Conservation (phyloP, 176 grass and related monocot genomes). For the Thinopyrum elongatum region DNA sequence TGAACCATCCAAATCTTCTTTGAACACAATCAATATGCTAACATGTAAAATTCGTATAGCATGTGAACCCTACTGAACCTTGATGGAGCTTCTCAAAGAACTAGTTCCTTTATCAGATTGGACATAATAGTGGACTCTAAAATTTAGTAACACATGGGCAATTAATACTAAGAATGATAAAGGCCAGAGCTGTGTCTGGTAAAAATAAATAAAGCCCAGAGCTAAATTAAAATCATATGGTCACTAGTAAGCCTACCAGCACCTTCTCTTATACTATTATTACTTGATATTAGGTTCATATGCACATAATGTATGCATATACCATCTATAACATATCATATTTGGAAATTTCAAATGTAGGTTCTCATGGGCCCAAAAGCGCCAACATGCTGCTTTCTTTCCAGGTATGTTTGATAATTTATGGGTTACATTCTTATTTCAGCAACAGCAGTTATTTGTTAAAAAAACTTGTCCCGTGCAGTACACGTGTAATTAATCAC, state of each 20-base stretch:
- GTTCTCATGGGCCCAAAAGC: constrained; percentile 71
- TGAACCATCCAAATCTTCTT: too few relatives aligned
- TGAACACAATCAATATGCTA: not conserved
- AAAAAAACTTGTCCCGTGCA: not conserved
- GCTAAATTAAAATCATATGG: not conserved
- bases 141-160: not conserved
- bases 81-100: not conserved
- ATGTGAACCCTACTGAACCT: not conserved
- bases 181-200: not conserved
- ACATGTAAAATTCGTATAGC: not conserved
- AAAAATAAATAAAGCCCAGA: too few relatives aligned
- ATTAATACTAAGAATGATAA: not conserved
- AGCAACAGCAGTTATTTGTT: too few relatives aligned
- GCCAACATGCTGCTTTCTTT: constrained; percentile 48
- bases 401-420: constrained; percentile 31
- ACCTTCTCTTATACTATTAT: not conserved
- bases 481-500: not conserved
- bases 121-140: not conserved
- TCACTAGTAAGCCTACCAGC: not conserved
- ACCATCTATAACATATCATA: not conserved
- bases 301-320: not conserved
- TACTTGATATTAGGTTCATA: not conserved
- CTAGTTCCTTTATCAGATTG: not conserved
- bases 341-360: constrained; percentile 18
- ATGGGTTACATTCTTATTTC: not conserved